Conservation (phyloP, 495 filamentous ascomycete genomes). For the Choiromyces venosus region DNA sequence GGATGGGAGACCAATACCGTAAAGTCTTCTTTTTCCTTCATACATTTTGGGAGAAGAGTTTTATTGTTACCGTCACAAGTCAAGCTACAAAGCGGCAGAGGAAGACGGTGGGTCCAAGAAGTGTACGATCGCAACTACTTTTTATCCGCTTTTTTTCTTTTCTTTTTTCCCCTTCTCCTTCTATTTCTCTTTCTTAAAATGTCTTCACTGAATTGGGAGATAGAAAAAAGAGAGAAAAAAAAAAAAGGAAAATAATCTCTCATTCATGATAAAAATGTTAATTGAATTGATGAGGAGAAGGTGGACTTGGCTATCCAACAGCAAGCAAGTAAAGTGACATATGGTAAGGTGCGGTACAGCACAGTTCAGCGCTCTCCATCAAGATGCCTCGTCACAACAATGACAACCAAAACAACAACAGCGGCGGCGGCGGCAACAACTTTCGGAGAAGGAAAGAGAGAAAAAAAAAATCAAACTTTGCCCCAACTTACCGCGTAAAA, state of each 20-base stretch:
- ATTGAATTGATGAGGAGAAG: neutral
- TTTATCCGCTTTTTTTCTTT: neutral
- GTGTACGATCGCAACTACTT: neutral
- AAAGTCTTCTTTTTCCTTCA: too few relatives aligned
- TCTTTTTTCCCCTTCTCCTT: too few relatives aligned
- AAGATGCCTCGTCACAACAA: constrained; percentile 2
- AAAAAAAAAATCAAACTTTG: neutral
- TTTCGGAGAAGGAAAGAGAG: neutral
- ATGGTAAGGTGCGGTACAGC: too few relatives aligned
- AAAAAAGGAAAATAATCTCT: too few relatives aligned
- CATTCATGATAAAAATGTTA: neutral
- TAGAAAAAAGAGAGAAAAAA: neutral
- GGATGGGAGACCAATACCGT: neutral
- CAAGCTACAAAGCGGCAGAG: neutral
- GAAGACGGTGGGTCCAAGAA: neutral
- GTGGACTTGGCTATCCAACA: too few relatives aligned
- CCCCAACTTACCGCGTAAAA: constrained; percentile 17
- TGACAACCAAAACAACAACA: too few relatives aligned
- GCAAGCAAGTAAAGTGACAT: neutral
- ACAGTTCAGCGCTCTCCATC: too few relatives aligned
- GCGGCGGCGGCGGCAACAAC: neutral
- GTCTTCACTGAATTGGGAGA: neutral
- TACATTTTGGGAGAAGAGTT: too few relatives aligned
- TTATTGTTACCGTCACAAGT: neutral
- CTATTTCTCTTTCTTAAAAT: too few relatives aligned